Base-by-base conservation (phyloP, 768 basidiomycete genomes). In the Suillus bovinus region DNA sequence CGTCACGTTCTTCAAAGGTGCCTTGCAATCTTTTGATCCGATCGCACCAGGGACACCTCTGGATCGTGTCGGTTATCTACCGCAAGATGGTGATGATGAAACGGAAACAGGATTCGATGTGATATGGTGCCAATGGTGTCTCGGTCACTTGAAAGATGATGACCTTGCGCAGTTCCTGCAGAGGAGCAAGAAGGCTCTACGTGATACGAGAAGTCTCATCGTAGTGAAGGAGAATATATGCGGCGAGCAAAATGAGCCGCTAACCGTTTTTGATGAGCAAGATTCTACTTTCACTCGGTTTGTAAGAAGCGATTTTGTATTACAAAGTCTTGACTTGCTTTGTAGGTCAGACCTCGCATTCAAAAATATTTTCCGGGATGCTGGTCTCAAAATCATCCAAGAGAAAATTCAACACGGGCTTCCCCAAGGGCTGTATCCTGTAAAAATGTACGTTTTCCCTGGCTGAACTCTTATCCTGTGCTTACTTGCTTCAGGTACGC, bases 61-160 rank as follows among this genome's bases (percentile, higher is more conserved):
- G 31, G 90, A 86, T 56, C 85, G 90, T 14, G 78, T 94, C 6
- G 93, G 93, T 4, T 85, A 84, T 70, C 76, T 76, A n/a, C 79
- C 82, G 0, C 78, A 78, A 29, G 69, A 71, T 42, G 83, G 80
- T 42, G 82, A 82, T 29, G 86, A 83, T 57, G 84, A 84, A 38
- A 71, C 78, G n/a, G 74, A 80, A 22, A 76, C 80, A 49, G 84
- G 84, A 1, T 98, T 94, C 75, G 96, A 99, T 75, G 84, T 94
- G 59, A 84, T 96, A 61, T 95, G 93, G 96, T 93, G 92, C 69
- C 96, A 99, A 74, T 99, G 96, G 96, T 96, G 96, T 78, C 82
- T 98, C 17, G 92, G 93, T 2, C 92, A 96, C 78, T 81, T 97
- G 62, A 84, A 80, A 60, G 87, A 96, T 71, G 70, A 72, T 9